Percentiles rank a stretch among this genome's conserved stretches.
phyloP scores from a whole-genome alignment of 768 basidiomycete species.

The Auriscalpium vulgare region DNA sequence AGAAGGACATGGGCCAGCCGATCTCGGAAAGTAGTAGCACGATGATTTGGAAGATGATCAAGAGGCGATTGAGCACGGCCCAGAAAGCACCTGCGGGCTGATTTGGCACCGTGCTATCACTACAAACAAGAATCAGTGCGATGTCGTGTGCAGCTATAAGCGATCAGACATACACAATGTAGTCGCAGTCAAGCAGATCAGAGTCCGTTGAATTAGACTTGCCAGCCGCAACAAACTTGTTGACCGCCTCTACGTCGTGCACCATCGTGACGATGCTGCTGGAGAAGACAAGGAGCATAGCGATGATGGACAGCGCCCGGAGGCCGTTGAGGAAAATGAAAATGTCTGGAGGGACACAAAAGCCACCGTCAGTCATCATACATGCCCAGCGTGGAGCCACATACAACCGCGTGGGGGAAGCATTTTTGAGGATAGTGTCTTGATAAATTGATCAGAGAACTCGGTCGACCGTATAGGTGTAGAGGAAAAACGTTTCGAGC shows the following conservation, averaged over 20 bases:
- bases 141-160: neutral
- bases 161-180: conserved; percentile 9
- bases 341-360: conserved; percentile 1
- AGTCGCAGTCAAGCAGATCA: conserved; percentile 11
- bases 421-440: conserved; percentile 1
- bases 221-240: conserved; percentile 4
- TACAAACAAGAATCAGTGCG: conserved; percentile 25
- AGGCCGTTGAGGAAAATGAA: conserved; percentile 13
- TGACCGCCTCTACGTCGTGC: conserved; percentile 14
- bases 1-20: conserved; percentile 73
- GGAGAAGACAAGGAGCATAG: conserved; percentile 11
- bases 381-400: neutral
- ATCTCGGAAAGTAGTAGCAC: conserved; percentile 78
- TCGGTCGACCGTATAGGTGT: neutral
- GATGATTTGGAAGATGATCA: conserved; percentile 81
- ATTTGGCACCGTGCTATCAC: conserved; percentile 76
- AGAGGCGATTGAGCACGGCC: conserved; percentile 80
- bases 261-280: conserved; percentile 15
- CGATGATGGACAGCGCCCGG: conserved; percentile 11
- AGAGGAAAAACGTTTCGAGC: neutral
- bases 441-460: too few relatives aligned
- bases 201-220: conserved; percentile 9
- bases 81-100: conserved; percentile 89
- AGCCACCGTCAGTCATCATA: neutral
- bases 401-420: conserved; percentile 15